Base-by-base conservation (phyloP, 208 protist species). In the Balamuthia mandrillaris region DNA sequence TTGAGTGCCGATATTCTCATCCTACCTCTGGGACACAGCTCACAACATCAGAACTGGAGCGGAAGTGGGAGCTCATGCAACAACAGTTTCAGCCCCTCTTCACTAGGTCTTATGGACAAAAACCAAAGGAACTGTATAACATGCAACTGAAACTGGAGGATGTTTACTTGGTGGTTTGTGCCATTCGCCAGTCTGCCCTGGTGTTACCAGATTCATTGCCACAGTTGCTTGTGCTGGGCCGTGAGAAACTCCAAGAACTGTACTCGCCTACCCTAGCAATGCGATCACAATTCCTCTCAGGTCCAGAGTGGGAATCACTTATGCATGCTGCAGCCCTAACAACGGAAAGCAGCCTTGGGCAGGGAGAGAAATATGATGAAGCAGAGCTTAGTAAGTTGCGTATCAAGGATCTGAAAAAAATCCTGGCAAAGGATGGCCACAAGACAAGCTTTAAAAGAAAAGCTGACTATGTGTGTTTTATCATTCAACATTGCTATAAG, bases 1-100 rank as follows among this genome's bases (percentile, higher is more conserved):
- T 75, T 39, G 66, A 75, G 41, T 75, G 66, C 66, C 66, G 66
- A 12, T 75, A 75, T 24, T 75, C 66, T 27, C 66, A 75, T 24
- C 33, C 37, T 51, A 39, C 37, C 49, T 27, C 66, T 51, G 29
- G 66, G 16, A 75, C 66, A 27, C 31, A 52, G 16, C 66, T 75
- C 16, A 51, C 31, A 21, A 27, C 29, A 18, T 51, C 16, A 16
- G 66, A 75, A 18, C 21, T 75, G 9, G 66, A 41, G 21, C 21
- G 49, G 33, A 75, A 75, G 49, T 75, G 49, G 21, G 49, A 27
- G 41, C 66, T 75, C 49, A 39, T 75, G 33, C 31, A 75, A 27
- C 16, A 39, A 51, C 37, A 16, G 27, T 75, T 24, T 12, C n/a
- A 12, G 16, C 60, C 16, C 12, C 60, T 68, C 60, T 68, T 54